Percentiles rank a stretch among this genome's conserved stretches.
Conservation (phyloP, 129 eudicot species). For the Chrysanthemum lavandulifolium region DNA sequence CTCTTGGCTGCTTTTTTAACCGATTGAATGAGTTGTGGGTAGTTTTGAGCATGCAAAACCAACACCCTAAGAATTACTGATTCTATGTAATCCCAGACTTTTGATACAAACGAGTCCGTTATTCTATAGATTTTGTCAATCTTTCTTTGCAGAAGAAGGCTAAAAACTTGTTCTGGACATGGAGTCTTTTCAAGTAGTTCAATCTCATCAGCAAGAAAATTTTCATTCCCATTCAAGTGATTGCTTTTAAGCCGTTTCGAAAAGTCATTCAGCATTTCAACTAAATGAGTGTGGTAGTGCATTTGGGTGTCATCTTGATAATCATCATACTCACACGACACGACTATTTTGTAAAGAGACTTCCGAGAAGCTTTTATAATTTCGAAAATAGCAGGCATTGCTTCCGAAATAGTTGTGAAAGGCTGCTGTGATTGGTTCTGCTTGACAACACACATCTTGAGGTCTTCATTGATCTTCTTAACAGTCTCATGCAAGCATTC, state of each 20-base stretch:
- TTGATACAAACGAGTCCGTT: background rate
- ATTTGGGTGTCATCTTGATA: background rate
- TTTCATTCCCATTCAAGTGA: background rate
- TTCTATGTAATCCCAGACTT: constrained; percentile 12
- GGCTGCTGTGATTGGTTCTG: background rate
- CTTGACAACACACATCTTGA: background rate
- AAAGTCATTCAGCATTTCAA: background rate
- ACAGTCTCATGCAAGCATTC: background rate
- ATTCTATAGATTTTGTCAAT: background rate
- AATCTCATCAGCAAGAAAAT: background rate
- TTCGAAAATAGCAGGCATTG: background rate
- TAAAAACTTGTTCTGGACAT: background rate
- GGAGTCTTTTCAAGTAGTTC: background rate
- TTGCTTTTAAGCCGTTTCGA: background rate
- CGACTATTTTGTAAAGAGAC: constrained; percentile 1
- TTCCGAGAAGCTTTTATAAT: background rate
- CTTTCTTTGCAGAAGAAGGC: background rate
- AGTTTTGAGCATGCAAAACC: constrained; percentile 2
- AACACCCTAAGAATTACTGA: background rate
- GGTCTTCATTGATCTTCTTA: constrained; percentile 6
- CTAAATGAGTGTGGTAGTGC: background rate
- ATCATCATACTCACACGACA: background rate
- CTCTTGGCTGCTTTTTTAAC: background rate
- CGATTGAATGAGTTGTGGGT: background rate
- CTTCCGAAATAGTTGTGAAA: background rate